Base-by-base conservation (phyloP, 2,329 filamentous ascomycete species). In the Ascochyta pisi region DNA sequence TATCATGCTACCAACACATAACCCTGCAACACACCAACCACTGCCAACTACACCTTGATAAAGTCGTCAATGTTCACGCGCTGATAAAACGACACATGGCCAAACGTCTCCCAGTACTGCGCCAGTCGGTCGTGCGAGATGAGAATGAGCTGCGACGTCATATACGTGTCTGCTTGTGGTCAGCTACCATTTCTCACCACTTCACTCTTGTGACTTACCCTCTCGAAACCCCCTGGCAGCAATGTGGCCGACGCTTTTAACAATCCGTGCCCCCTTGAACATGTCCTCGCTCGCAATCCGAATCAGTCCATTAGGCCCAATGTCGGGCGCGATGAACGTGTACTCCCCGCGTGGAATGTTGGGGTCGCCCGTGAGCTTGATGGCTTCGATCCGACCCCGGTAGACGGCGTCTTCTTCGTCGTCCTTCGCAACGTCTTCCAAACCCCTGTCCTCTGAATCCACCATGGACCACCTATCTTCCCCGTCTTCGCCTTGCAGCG, bases 341-440 rank as follows among this genome's bases (percentile, higher is more conserved):
- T 88, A 86, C 73, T 97, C 89, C 8, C 93, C 94, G 8, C 93
- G 84, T 0, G 94, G 94, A 13, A 98, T 87, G 63, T 97, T 96
- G 0, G 89, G 86, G 68, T 99, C 94, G 0, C 94, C 94, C 0
- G 94, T 98, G 31, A 99, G 79, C 73, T 98, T 98, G 69, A 97
- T 87, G 0, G 90, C 94, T 73, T 93, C 87, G 3, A 98, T 75
- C 1, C 86, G 82, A 4, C 92, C 91, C 12, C 80, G 81, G 62
- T 90, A 86, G 1, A 85, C 78, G 13, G 50, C 54, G 6, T 71
- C 62, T 24, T 69, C 62, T 24, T 69, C 62, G 3, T 70, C 46
- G 1, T 49, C 34, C 1, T 19, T 39, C 13, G 27, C 3, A 15
- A 16, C 29, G 8, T 29, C 29, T 13, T 31, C 29, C 4, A 5